These are phyloP conservation scores for Lachancea sp. DNA, from an alignment of 805 yeast species.

Conservation along the genomic window DNA sequence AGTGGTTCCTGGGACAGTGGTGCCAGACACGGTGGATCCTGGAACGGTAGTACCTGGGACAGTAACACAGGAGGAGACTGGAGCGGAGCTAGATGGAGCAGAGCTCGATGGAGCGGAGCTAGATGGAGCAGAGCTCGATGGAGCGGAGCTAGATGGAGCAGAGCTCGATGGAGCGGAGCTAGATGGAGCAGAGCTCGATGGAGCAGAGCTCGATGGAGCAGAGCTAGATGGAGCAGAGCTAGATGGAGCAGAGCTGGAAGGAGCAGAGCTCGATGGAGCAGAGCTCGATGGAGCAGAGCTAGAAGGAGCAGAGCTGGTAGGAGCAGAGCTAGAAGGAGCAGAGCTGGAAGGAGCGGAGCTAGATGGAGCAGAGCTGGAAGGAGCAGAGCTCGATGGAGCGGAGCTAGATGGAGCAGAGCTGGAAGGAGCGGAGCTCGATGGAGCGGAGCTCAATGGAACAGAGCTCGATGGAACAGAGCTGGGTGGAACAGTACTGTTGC, in stretches of 20 bases:
- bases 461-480: slow-evolving; percentile 1
- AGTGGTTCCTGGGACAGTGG: not conserved
- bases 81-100: slow-evolving; percentile 6
- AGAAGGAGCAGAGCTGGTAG: slow-evolving; percentile 2
- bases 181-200: slow-evolving; percentile 7
- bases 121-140: slow-evolving; percentile 4
- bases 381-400: not conserved
- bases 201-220: not conserved
- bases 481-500: not conserved
- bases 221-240: not conserved
- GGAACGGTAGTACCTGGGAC: not conserved
- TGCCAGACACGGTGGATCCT: not conserved
- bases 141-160: slow-evolving; percentile 5
- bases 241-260: slow-evolving; percentile 2
- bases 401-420: slow-evolving; percentile 5
- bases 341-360: slow-evolving; percentile 7
- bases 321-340: slow-evolving; percentile 3
- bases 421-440: not conserved
- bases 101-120: slow-evolving; percentile 6
- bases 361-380: slow-evolving; percentile 1
- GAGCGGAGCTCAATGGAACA: slow-evolving; percentile 6
- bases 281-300: slow-evolving; percentile 2
- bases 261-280: slow-evolving; percentile 2
- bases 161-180: slow-evolving; percentile 8
- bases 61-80: not conserved